Evolutionary conservation across 1,139 yeast species (phyloP), one percentile per base, ranked within the genome.

Genomic region (Yamadazyma kanchanaburiensis): DNA sequence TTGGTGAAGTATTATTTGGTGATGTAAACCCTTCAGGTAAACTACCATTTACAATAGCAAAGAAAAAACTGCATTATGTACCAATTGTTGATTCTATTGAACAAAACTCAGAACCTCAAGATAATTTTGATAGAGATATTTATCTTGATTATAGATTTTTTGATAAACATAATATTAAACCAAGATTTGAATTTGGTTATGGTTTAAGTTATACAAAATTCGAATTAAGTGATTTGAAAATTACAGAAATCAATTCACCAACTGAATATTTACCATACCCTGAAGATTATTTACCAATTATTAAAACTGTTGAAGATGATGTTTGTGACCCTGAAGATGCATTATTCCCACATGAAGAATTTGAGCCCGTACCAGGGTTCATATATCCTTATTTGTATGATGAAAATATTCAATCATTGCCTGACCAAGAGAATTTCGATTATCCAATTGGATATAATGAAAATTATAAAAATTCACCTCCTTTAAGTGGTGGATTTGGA

Each of bases 21-120:
- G 79, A 72, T 24, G 61, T 58, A 14, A 74, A 74, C 40, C 84
- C 84, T 6, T 72, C 80, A 13, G 85, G 84, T 3, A 68, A 72
- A 40, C 58, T 78, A 27, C 83, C 85, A 0, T 77, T 77, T 43
- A 77, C 84, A 2, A 67, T 78, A 43, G 82, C 84, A 9, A 69
- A 64, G 46, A 70, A 74, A 40, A 61, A 58, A 27, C 70, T 59
- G 42, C 80, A 77, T 38, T 76, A 76, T 42, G 75, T 71, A 16
- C 72, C 75, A 14, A 55, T 76, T 9, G 45, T 72, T 34, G 69
- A 61, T 30, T 58, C 58, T 17, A 49, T 69, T 16, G 69, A 66
- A 8, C 60, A 58, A 2, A 53, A 53, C 9, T 55, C 48, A 3
- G 55, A 58, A 26, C 77, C 77, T 1, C 71, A 64, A 37, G 80